Evolutionary conservation across 2,329 filamentous ascomycete genomes (phyloP), one percentile per base, ranked within the genome.

Genomic region (Sclerotinia glacialis): DNA sequence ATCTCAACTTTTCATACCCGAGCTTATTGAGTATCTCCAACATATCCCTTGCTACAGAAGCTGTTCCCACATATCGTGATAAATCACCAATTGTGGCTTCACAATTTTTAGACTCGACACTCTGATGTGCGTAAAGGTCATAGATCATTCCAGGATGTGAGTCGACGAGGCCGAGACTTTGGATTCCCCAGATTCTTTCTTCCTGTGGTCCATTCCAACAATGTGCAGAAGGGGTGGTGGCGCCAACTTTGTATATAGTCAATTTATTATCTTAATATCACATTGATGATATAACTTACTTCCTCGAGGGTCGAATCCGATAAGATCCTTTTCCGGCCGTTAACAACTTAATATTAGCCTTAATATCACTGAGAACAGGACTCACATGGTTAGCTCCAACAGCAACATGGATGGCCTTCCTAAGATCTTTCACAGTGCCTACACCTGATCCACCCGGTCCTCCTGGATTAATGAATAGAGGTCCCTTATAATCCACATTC

Each of bases 251-350:
- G 5, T 6, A 7, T 40, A 56, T 11, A 58, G 40, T 46, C 18
- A 59, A 31, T 14, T 46, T 5, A 59, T 3, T 1, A 46, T n/a
- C 2, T 46, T 9, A 31, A 2, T 8, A 3, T 44, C 1, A 14
- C 18, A 28, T 40, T 46, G 9, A 1, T n/a, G 16, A 18, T 21
- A 16, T 1, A 31, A 59, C 40, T 59, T 31, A 59, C 40, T 75
- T 31, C 83, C 83, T 28, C 83, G 78, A 3, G 82, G 82, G 53
- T 85, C 82, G 55, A 82, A 84, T 47, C 80, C 79, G 67, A 85
- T 78, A 2, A 85, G 77, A 56, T 85, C 82, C 73, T 82, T 77
- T 31, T 31, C 14, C 14, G 0, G 3, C 21, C 11, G 3, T 46
- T 44, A 40, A 40, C 12, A 40, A 16, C 12, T 16, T 40, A 31